Percentiles rank a stretch among this genome's conserved stretches.
Evolutionary conservation across 345 rosid species (phyloP).

Genomic region (Cardamine resedifolia): DNA sequence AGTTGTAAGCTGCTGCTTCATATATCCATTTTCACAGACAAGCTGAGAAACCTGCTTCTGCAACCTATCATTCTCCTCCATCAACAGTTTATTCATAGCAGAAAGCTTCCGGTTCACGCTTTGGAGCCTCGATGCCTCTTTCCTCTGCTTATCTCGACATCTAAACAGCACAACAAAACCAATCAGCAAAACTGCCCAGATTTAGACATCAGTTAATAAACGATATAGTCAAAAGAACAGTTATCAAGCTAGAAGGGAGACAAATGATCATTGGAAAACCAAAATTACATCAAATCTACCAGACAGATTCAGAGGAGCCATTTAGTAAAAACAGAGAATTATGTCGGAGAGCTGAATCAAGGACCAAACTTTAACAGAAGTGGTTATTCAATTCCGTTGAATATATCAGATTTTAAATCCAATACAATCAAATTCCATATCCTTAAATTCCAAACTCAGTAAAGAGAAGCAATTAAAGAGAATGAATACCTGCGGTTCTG

Average conservation of each 20-base stretch:
- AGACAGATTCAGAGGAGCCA: slow-evolving; percentile 19
- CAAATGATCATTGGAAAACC: neutral
- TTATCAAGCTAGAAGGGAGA: neutral
- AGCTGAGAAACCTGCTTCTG: slow-evolving; percentile 99
- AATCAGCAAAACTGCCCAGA: neutral
- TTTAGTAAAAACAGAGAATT: neutral
- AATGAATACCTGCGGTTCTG: slow-evolving; percentile 81
- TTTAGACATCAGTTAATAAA: neutral
- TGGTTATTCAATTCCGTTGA: slow-evolving; percentile 1
- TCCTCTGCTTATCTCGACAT: slow-evolving; percentile 99
- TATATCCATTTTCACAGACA: slow-evolving; percentile 88
- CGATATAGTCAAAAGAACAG: neutral
- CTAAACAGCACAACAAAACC: slow-evolving; percentile 41
- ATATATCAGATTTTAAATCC: neutral
- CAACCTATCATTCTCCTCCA: slow-evolving; percentile 98
- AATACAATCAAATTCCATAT: neutral
- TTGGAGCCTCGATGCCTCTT: slow-evolving; percentile 94
- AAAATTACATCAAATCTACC: slow-evolving; percentile 19
- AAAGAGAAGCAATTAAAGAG: neutral
- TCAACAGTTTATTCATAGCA: slow-evolving; percentile 95
- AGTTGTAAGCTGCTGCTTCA: slow-evolving; percentile 86
- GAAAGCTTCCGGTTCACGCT: slow-evolving; percentile 88
- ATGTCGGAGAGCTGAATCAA: slow-evolving; percentile 22
- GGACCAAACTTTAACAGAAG: slow-evolving; percentile 4
- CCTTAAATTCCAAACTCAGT: neutral